A percentile compares a stretch with the other conserved stretches of the same genome.
These are phyloP conservation scores for Apiospora marii DNA, from an alignment of 2,329 filamentous ascomycete species.

Conservation along the genomic window DNA sequence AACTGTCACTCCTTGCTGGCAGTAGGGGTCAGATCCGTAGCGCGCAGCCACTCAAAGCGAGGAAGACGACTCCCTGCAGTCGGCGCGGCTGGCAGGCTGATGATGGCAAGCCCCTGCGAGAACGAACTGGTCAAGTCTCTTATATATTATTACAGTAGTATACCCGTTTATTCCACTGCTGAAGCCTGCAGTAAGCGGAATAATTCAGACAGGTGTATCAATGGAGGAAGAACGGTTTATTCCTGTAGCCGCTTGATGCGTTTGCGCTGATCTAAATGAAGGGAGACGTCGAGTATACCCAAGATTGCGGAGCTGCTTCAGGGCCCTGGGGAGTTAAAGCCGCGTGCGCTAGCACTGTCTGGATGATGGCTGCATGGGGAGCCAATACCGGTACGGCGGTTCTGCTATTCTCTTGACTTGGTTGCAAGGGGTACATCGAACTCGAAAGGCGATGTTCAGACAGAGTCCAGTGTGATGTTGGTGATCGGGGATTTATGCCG, in stretches of 20 bases:
- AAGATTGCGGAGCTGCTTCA: constrained; percentile 9
- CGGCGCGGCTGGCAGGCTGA: neutral
- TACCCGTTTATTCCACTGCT: no score
- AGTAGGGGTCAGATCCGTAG: neutral
- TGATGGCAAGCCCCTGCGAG: no score
- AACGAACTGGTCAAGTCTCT: no score
- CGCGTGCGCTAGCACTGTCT: neutral
- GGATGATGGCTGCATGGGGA: neutral
- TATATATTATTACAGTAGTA: no score
- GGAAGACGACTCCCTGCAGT: neutral
- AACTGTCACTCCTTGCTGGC: constrained; percentile 4
- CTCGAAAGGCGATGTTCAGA: neutral
- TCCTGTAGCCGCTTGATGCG: neutral
- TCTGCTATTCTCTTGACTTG: neutral
- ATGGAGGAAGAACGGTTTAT: no score
- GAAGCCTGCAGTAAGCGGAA: no score
- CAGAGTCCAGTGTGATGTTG: neutral
- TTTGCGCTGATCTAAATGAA: constrained; percentile 12
- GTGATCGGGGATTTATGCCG: neutral
- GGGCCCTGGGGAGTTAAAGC: neutral
- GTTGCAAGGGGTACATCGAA: neutral
- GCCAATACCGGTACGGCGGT: neutral
- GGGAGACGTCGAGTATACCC: neutral
- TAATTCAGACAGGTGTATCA: no score
- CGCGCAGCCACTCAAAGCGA: neutral